A percentile compares a stretch with the other conserved stretches of the same genome.
Conservation (phyloP, 2,329 filamentous ascomycete genomes). For the Botrytis aclada region DNA sequence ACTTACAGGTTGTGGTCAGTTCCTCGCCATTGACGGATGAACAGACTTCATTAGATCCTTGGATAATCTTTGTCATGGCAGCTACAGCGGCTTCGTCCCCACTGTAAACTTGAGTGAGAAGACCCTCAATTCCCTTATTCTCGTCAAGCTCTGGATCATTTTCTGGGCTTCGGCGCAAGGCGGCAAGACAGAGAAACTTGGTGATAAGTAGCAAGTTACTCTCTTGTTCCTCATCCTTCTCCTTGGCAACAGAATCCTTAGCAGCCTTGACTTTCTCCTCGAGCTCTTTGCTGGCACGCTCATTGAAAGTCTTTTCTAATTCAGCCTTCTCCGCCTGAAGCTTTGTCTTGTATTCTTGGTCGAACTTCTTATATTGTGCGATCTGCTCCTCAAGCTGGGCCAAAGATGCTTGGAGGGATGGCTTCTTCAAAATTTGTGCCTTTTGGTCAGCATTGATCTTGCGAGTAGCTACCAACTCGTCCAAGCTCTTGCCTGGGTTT, state of each 20-base stretch:
- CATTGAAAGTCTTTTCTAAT: slow-evolving; percentile 54
- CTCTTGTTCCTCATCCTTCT: slow-evolving; percentile 56
- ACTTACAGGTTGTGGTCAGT: slow-evolving; percentile 69
- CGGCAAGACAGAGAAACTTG: slow-evolving; percentile 76
- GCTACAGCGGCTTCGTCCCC: slow-evolving; percentile 72
- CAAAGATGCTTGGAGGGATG: slow-evolving; percentile 64
- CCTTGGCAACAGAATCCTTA: slow-evolving; percentile 40
- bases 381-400: slow-evolving; percentile 72
- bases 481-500: slow-evolving; percentile 67
- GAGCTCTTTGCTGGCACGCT: slow-evolving; percentile 45
- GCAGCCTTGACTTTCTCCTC: slow-evolving; percentile 51
- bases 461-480: slow-evolving; percentile 66
- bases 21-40: slow-evolving; percentile 61
- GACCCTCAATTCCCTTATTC: slow-evolving; percentile 77
- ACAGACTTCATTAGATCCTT: slow-evolving; percentile 66
- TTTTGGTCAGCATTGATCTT: slow-evolving; percentile 82
- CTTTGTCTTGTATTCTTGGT: slow-evolving; percentile 66
- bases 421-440: slow-evolving; percentile 74
- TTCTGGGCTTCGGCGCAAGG: slow-evolving; percentile 67
- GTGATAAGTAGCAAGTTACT: slow-evolving; percentile 68
- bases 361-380: slow-evolving; percentile 70
- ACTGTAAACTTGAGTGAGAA: slow-evolving; percentile 73
- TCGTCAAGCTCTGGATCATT: slow-evolving; percentile 63
- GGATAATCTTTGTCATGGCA: slow-evolving; percentile 73
- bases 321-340: slow-evolving; percentile 57